Percentiles rank a stretch among this genome's conserved stretches.
phyloP scores from a whole-genome alignment of 2,329 filamentous ascomycete species.

The Xylariaceae sp. region DNA sequence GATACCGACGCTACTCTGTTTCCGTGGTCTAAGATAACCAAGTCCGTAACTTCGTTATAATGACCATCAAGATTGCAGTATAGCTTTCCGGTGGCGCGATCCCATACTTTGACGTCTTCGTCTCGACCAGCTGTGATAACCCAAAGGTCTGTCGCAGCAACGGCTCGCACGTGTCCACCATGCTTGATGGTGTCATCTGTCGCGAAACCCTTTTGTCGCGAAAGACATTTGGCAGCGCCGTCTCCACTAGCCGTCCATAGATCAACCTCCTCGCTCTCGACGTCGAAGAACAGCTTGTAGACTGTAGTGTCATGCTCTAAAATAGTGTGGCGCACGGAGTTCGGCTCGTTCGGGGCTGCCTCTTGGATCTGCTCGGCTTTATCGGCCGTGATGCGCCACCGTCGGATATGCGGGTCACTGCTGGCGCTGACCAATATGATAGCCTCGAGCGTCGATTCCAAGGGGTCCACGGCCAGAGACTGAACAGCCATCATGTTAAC shows the following conservation, averaged over 20 bases:
- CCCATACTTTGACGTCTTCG: slow-evolving; percentile 89
- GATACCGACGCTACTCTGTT: slow-evolving; percentile 69
- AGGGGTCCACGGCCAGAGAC: slow-evolving; percentile 69
- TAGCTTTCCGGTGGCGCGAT: slow-evolving; percentile 64
- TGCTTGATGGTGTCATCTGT: slow-evolving; percentile 69
- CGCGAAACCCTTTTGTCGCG: slow-evolving; percentile 62
- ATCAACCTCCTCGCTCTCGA: slow-evolving; percentile 57
- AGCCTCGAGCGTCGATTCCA: slow-evolving; percentile 45
- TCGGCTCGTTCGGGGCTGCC: slow-evolving; percentile 38
- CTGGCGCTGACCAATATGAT: slow-evolving; percentile 71
- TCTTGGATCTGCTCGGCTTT: slow-evolving; percentile 51
- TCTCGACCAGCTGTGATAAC: slow-evolving; percentile 84
- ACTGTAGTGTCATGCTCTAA: slow-evolving; percentile 86
- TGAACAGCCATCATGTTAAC: slow-evolving; percentile 72
- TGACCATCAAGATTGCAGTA: slow-evolving; percentile 75
- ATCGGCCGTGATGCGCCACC: slow-evolving; percentile 60
- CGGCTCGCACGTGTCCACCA: slow-evolving; percentile 83
- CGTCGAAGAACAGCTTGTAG: slow-evolving; percentile 71
- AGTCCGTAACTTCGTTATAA: slow-evolving; percentile 84
- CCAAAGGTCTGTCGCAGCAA: slow-evolving; percentile 70
- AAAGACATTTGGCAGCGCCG: slow-evolving; percentile 76
- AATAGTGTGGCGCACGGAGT: slow-evolving; percentile 48
- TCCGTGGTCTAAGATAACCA: slow-evolving; percentile 55
- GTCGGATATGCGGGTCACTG: slow-evolving; percentile 72
- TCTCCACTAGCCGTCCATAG: slow-evolving; percentile 93